Base-by-base conservation (phyloP, 441 rosid species). In the Breynia disticha region DNA sequence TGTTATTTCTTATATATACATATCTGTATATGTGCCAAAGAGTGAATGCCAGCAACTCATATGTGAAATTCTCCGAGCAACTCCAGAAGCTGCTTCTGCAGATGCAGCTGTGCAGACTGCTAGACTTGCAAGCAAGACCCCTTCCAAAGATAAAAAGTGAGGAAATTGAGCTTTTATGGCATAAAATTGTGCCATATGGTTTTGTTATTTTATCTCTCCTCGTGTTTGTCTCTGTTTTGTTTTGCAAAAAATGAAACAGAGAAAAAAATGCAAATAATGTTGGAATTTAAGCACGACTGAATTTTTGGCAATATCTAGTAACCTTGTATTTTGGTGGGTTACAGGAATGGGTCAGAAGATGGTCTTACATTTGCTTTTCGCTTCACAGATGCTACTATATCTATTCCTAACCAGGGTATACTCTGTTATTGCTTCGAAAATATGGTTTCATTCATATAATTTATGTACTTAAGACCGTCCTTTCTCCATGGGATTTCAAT, bases 21-120 rank as follows among this genome's bases (percentile, higher is more conserved):
- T 13, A 6, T 56, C 17, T n/a, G n/a, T n/a, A n/a, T 56, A 43
- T 67, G 56, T 73, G 64, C 42, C 47, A 52, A 67, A 93, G 99
- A 93, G 99, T 75, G 99, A 94, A 76, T 89, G 97, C 75, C 99
- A 94, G 73, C 99, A 94, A 81, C 95, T 94, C 59, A 84, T 94
- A 62, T 94, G 99, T 68, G 99, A 94, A 75, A 83, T 94, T 77
- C 74, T 94, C 63, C 80, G 99, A 75, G 96, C 99, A 68, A 89
- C 97, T 56, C 99, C 97, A 47, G 97, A 94, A 79, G 95, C 99
- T 74, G 84, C 99, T 62, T 83, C 97, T 47, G 96, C 95, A 49
- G 99, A 94, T 78, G 83, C 95, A 60, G 90, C 95, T 60, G 93
- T 85, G 53, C 99, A 89, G 76, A 89, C 95, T 68, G 97, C 97